Evolutionary conservation across 164 flowering plant genomes (phyloP).

Genomic region (Annona squamosa): DNA sequence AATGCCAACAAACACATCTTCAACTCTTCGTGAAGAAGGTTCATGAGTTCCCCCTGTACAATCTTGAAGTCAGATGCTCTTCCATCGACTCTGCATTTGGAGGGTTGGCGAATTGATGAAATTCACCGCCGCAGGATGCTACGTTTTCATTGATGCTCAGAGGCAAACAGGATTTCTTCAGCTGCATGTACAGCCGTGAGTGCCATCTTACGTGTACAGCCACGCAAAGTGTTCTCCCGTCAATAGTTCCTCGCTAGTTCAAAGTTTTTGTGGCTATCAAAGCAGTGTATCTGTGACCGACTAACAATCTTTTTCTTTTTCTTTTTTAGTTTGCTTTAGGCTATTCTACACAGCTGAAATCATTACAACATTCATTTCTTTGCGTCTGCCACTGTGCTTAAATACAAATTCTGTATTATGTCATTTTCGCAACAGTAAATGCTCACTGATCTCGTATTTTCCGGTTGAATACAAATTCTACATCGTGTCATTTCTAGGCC

Average conservation of each 20-base stretch:
- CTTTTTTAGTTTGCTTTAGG: too few relatives aligned
- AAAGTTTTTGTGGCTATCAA: too few relatives aligned
- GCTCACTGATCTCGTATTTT: not conserved
- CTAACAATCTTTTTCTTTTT: too few relatives aligned
- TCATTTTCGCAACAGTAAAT: too few relatives aligned
- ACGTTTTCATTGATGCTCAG: not conserved
- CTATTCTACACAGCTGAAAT: too few relatives aligned
- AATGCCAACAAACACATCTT: constrained; percentile 24
- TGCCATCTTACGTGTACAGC: not conserved
- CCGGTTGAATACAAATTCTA: not conserved
- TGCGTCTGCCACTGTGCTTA: too few relatives aligned
- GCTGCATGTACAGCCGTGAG: not conserved
- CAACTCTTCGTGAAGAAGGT: constrained; percentile 17
- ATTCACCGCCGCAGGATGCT: not conserved
- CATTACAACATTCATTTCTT: too few relatives aligned
- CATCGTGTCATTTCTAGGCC: not conserved
- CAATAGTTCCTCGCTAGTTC: too few relatives aligned
- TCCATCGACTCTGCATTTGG: not conserved
- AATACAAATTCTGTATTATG: too few relatives aligned
- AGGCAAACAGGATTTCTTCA: not conserved
- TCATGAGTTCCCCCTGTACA: not conserved
- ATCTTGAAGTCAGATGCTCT: not conserved
- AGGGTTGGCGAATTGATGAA: not conserved
- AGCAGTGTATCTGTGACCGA: too few relatives aligned
- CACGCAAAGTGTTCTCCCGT: too few relatives aligned